phyloP scores from a whole-genome alignment of 306 rosid genomes.

The Inga laurina region DNA sequence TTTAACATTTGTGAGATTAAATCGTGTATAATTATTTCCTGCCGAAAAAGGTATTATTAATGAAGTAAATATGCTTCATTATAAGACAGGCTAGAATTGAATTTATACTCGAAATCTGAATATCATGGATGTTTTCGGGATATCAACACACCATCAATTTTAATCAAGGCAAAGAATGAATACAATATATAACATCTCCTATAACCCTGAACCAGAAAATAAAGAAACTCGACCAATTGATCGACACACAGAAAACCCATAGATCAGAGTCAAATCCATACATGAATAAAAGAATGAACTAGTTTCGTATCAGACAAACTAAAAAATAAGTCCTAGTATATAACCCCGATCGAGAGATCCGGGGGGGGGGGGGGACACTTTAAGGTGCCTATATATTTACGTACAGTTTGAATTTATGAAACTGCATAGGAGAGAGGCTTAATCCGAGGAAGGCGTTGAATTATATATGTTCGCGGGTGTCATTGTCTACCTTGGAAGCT shows the following conservation, averaged over 20 bases:
- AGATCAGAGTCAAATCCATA: not conserved
- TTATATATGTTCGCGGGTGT: not conserved
- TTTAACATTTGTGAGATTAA: not conserved
- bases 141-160: not conserved
- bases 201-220: not conserved
- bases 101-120: not conserved
- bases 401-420: not conserved
- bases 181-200: not conserved
- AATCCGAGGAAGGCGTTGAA: not conserved
- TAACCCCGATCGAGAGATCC: not conserved
- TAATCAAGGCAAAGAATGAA: not conserved
- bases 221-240: not conserved
- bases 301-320: not conserved
- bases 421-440: not conserved
- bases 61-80: not conserved
- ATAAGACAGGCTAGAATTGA: not conserved
- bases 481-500: not conserved
- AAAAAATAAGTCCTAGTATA: not conserved
- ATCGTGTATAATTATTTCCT: not conserved
- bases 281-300: slow-evolving; percentile 21
- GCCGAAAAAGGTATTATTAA: not conserved
- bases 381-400: not conserved
- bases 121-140: not conserved
- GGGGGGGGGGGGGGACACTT: not conserved
- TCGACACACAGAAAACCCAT: not conserved